Conservation (phyloP, 495 filamentous ascomycete species). For the Aspergillus haitiensis region DNA sequence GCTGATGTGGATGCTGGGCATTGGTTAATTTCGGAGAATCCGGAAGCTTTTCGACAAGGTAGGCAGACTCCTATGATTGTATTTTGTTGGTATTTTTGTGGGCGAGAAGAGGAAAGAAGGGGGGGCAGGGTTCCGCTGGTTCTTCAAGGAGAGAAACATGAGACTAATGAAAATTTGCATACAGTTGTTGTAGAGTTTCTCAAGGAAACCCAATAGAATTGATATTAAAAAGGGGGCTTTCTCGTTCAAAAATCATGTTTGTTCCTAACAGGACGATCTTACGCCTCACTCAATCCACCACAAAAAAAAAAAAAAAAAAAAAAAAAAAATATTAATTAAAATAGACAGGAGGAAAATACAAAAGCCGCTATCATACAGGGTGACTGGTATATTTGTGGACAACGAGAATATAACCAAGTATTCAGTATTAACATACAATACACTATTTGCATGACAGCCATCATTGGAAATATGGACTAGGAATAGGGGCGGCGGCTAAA, state of each 20-base stretch:
- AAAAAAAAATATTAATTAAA: slow-evolving; percentile 9
- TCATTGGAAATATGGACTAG: too few species aligned
- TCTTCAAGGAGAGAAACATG: too few species aligned
- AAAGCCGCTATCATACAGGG: slow-evolving; percentile 8
- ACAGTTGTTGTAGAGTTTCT: slow-evolving; percentile 46
- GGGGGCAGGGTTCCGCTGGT: too few species aligned
- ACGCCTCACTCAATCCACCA: background rate
- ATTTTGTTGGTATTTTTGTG: too few species aligned
- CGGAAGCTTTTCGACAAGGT: slow-evolving; percentile 51
- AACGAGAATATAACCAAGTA: too few species aligned
- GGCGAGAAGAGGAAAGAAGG: too few species aligned
- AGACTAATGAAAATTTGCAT: slow-evolving; percentile 33
- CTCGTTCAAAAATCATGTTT: background rate
- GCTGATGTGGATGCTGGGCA: slow-evolving; percentile 86
- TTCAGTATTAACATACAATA: too few species aligned
- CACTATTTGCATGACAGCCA: too few species aligned
- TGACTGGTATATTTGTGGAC: background rate
- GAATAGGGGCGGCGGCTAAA: too few species aligned
- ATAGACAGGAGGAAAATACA: background rate
- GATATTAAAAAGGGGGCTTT: background rate
- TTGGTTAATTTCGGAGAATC: slow-evolving; percentile 93
- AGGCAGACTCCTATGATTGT: too few species aligned
- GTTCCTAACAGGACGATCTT: background rate
- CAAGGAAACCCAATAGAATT: slow-evolving; percentile 21
- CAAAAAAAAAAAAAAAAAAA: background rate